Evolutionary conservation across 116 monocot species (phyloP), one percentile per base, ranked within the genome.

Genomic region (Posidonia oceanica): DNA sequence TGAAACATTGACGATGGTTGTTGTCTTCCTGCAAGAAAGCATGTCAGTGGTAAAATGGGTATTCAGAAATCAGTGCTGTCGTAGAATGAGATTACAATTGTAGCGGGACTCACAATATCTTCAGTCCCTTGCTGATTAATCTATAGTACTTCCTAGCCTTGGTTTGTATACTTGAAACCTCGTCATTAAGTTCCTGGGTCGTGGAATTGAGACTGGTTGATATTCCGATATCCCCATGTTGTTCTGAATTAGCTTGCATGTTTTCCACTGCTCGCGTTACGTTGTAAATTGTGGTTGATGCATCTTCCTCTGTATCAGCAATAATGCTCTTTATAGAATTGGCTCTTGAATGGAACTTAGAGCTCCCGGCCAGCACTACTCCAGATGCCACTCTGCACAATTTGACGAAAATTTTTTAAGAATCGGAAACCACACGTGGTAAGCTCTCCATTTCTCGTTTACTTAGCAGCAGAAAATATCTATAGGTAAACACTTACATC

Each of bases 221-320:
- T 42, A 36, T 73, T 64, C 75, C 67, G 22, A 73, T 18, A 17
- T 66, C 69, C 17, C 70, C 67, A 40, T 69, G 72, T 17, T 77
- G 59, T 58, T 80, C 63, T 16, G 51, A 53, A 52, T 52, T 61
- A 39, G 77, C 61, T 21, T 89, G 79, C 74, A 98, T 78, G 59
- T 70, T 67, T 39, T 52, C 61, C 16, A 98, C 74, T 0, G 93
- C 76, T 54, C 59, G 62, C 20, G 93, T 90, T 13, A 90, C 75
- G 14, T 80, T 93, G 69, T 82, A 74, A 56, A 98, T 87, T 3
- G 87, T 98, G 16, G 53, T 75, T 5, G 85, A 85, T 14, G 93
- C 93, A 38, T 83, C 79, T 11, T 81, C 66, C 64, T 84, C 87
- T 14, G 90, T 81, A 22, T 61, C 71, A 36, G 75, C 52, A 7